Evolutionary conservation across 208 protist species (phyloP).

Genomic region (Plasmodiophora brassicae): DNA sequence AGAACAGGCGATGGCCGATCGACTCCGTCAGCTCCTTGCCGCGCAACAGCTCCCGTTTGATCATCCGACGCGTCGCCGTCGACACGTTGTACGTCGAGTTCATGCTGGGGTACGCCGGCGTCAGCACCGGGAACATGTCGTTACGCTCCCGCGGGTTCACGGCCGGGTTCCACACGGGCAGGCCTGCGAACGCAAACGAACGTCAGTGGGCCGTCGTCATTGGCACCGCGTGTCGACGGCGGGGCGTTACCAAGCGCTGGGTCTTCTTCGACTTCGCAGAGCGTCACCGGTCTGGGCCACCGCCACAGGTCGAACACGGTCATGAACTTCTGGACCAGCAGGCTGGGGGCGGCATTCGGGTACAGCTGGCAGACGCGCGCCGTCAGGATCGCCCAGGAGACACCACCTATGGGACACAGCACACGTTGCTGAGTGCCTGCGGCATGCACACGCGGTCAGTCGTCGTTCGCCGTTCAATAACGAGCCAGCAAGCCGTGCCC

Average conservation of each 20-base stretch:
- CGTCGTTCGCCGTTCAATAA: neutral
- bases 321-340: conserved; percentile 87
- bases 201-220: neutral
- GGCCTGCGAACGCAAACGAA: neutral
- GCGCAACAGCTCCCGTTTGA: conserved; percentile 85
- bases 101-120: conserved; percentile 90
- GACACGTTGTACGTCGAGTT: conserved; percentile 95
- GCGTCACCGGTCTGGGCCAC: conserved; percentile 12
- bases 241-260: neutral
- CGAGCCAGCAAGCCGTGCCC: no score
- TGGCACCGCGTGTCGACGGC: neutral
- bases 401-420: conserved; percentile 76
- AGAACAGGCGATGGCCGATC: neutral
- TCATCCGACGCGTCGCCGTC: conserved; percentile 78
- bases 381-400: conserved; percentile 89
- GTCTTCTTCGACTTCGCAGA: neutral
- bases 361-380: conserved; percentile 93
- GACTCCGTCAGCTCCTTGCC: conserved; percentile 53
- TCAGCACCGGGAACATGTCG: conserved; percentile 93
- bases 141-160: conserved; percentile 66
- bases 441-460: neutral
- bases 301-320: conserved; percentile 75
- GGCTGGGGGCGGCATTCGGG: conserved; percentile 83
- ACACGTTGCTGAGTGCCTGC: no score
- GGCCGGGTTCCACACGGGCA: conserved; percentile 63